phyloP scores from a whole-genome alignment of 176 grass and related monocot genomes.

The Echinochloa phyllopogon region DNA sequence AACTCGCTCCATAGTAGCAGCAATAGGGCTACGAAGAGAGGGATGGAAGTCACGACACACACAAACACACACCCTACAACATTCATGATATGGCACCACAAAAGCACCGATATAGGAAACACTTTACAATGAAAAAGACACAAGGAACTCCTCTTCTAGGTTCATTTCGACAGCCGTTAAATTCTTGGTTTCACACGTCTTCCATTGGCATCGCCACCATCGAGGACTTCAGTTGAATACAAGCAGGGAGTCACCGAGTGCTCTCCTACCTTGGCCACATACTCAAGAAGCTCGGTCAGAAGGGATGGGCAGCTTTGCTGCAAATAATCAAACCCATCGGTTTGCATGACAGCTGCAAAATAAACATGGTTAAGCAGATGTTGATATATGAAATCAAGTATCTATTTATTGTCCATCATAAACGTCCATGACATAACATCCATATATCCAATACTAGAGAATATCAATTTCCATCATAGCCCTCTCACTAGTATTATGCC shows the following conservation, averaged over 20 bases:
- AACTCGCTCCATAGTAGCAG: slow-evolving; percentile 26
- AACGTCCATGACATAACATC: not conserved
- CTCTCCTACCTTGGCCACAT: slow-evolving; percentile 87
- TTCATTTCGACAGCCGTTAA: slow-evolving; percentile 35
- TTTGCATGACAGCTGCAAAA: slow-evolving; percentile 96
- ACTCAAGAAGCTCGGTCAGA: slow-evolving; percentile 91
- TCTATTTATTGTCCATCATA: not conserved
- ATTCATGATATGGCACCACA: slow-evolving; percentile 55
- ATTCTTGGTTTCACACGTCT: slow-evolving; percentile 93
- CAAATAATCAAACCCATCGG: slow-evolving; percentile 97
- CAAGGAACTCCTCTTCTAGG: slow-evolving; percentile 39
- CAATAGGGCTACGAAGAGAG: slow-evolving; percentile 30
- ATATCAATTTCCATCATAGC: slow-evolving; percentile 5
- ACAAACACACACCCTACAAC: slow-evolving; percentile 40
- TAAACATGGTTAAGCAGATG: not conserved
- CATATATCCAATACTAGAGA: slow-evolving; percentile 8
- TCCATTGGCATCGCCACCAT: slow-evolving; percentile 86
- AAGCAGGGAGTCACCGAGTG: slow-evolving; percentile 60
- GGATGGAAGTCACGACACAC: slow-evolving; percentile 43
- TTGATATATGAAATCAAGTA: slow-evolving; percentile 16
- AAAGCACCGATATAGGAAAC: slow-evolving; percentile 44
- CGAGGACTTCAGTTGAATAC: slow-evolving; percentile 79
- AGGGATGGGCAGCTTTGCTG: slow-evolving; percentile 91
- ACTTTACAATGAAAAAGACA: slow-evolving; percentile 62
- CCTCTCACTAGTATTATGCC: not conserved